These are phyloP conservation scores for Daldinia sp. DNA, from an alignment of 2,329 filamentous ascomycete genomes.

Conservation along the genomic window DNA sequence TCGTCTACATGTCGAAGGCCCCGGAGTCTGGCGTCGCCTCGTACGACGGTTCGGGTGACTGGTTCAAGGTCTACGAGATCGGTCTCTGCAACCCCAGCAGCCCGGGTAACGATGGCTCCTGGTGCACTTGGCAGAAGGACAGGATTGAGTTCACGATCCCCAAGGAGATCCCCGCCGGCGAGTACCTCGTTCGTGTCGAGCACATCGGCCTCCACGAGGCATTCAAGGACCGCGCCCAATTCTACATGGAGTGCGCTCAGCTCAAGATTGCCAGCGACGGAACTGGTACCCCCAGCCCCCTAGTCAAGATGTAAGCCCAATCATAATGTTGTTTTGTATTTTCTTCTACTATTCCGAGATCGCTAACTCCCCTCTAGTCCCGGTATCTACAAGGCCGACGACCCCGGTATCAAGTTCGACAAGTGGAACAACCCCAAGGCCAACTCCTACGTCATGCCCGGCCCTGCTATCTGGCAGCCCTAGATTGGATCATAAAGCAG, in stretches of 20 bases:
- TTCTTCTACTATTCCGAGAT: neutral
- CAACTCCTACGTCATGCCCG: conserved; percentile 42
- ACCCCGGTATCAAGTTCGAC: conserved; percentile 42
- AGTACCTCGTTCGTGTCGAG: conserved; percentile 56
- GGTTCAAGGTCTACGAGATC: conserved; percentile 50
- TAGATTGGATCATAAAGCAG: neutral
- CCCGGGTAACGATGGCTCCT: conserved; percentile 39
- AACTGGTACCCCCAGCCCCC: conserved; percentile 35
- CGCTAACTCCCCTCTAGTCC: conserved; percentile 35
- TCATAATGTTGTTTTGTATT: neutral
- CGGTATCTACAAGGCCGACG: conserved; percentile 47
- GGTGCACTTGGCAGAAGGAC: conserved; percentile 51
- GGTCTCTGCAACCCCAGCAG: conserved; percentile 38
- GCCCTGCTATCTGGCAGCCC: conserved; percentile 34
- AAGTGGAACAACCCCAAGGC: conserved; percentile 37
- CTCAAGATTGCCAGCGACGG: conserved; percentile 37
- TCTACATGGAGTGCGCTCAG: conserved; percentile 42
- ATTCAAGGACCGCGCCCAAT: conserved; percentile 30
- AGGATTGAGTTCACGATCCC: conserved; percentile 54
- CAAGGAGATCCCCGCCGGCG: conserved; percentile 50
- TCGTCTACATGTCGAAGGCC: conserved; percentile 55
- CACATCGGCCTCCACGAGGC: conserved; percentile 57
- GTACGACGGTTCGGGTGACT: conserved; percentile 57
- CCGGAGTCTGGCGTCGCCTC: conserved; percentile 50
- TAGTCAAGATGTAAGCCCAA: conserved; percentile 46